Conservation (phyloP, 192 early-diverging fungal genomes). For the Coemansia sp. region DNA sequence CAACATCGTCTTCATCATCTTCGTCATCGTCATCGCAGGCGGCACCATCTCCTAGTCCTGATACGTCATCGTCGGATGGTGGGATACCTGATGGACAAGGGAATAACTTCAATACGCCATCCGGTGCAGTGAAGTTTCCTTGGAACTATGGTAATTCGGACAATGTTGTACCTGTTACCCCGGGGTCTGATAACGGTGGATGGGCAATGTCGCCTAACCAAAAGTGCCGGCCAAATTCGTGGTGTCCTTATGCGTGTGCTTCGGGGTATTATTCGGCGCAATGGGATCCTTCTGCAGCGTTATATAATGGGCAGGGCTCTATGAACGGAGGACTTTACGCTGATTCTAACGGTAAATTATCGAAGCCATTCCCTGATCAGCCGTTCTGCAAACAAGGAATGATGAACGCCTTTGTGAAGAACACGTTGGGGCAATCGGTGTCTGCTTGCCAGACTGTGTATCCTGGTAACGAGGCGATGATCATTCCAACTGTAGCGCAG, state of each 20-base stretch:
- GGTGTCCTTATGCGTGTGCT: constrained; percentile 53
- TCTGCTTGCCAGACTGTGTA: constrained; percentile 56
- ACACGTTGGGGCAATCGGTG: constrained; percentile 41
- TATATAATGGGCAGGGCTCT: constrained; percentile 41
- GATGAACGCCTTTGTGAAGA: constrained; percentile 37
- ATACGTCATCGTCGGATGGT: background rate
- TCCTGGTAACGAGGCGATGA: constrained; percentile 55
- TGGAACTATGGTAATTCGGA: constrained; percentile 49
- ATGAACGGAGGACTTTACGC: constrained; percentile 54
- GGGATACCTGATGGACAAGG: constrained; percentile 46
- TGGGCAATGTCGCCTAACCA: constrained; percentile 58
- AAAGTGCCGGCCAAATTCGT: constrained; percentile 25
- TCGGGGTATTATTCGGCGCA: constrained; percentile 53
- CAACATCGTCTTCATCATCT: background rate
- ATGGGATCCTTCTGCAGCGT: constrained; percentile 32
- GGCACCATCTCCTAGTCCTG: constrained; percentile 5
- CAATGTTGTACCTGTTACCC: constrained; percentile 47
- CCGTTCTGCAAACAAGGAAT: constrained; percentile 43
- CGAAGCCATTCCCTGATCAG: constrained; percentile 32
- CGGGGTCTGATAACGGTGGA: constrained; percentile 28
- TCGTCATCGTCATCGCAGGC: constrained; percentile 1
- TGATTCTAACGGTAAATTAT: constrained; percentile 25
- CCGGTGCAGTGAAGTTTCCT: constrained; percentile 44
- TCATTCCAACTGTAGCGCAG: constrained; percentile 49
- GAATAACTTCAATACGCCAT: constrained; percentile 36